These are phyloP conservation scores for Ogataea sp. DNA, from an alignment of 805 yeast genomes.

Conservation along the genomic window DNA sequence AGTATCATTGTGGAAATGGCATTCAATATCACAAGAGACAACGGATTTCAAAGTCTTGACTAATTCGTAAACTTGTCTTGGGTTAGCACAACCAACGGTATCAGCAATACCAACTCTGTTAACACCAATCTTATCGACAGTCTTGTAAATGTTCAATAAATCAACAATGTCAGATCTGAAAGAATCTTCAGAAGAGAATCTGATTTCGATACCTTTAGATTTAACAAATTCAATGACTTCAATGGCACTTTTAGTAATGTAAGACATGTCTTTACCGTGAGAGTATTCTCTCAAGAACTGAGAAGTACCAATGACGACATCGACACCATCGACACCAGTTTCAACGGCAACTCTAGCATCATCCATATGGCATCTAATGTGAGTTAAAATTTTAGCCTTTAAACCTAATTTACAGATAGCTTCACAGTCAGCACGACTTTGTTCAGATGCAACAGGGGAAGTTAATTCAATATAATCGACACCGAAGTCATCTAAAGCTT, in stretches of 20 bases:
- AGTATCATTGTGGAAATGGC: slow-evolving; percentile 98
- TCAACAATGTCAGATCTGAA: slow-evolving; percentile 96
- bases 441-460: slow-evolving; percentile 97
- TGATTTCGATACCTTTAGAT: slow-evolving; percentile 91
- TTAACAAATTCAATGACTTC: slow-evolving; percentile 97
- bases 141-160: slow-evolving; percentile 87
- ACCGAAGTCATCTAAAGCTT: slow-evolving; percentile 94
- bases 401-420: slow-evolving; percentile 96
- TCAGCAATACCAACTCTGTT: slow-evolving; percentile 99
- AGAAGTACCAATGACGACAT: slow-evolving; percentile 96
- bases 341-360: slow-evolving; percentile 96
- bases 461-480: slow-evolving; percentile 97
- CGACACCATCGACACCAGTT: slow-evolving; percentile 99
- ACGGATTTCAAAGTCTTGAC: slow-evolving; percentile 90
- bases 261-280: slow-evolving; percentile 98
- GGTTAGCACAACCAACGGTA: slow-evolving; percentile 98
- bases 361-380: slow-evolving; percentile 98
- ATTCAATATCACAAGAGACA: slow-evolving; percentile 94
- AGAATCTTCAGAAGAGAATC: slow-evolving; percentile 95
- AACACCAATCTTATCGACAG: slow-evolving; percentile 96
- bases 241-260: slow-evolving; percentile 90
- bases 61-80: slow-evolving; percentile 96
- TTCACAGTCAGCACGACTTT: slow-evolving; percentile 88
- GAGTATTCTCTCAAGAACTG: slow-evolving; percentile 90
- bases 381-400: slow-evolving; percentile 92